Percentiles rank a stretch among this genome's conserved stretches.
Conservation (phyloP, 2,329 filamentous ascomycete genomes). For the Colletotrichum sp. region DNA sequence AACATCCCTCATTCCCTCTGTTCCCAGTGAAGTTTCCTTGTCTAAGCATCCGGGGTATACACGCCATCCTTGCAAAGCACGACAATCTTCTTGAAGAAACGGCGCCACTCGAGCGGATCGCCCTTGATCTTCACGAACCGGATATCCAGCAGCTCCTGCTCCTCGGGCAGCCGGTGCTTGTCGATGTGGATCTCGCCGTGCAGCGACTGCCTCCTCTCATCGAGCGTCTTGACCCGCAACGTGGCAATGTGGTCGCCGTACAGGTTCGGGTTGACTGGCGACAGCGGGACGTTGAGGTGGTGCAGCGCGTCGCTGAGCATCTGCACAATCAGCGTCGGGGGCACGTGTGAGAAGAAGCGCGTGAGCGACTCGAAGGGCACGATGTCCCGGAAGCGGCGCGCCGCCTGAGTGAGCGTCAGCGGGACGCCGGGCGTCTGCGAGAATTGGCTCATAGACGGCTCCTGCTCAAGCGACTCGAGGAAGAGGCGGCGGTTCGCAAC, state of each 20-base stretch:
- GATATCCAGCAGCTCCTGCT: conserved; percentile 76
- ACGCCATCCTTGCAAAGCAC: conserved; percentile 87
- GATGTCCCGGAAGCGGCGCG: conserved; percentile 88
- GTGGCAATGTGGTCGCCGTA: conserved; percentile 62
- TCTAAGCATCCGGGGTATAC: conserved; percentile 54
- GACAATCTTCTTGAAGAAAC: conserved; percentile 96
- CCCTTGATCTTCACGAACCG: conserved; percentile 94
- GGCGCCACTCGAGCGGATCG: conserved; percentile 93
- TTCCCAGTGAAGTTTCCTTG: neutral
- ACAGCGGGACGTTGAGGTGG: conserved; percentile 80
- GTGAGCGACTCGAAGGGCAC: conserved; percentile 86
- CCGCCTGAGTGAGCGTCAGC: conserved; percentile 85
- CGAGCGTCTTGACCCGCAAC: conserved; percentile 77
- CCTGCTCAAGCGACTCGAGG: conserved; percentile 75
- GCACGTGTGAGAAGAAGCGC: conserved; percentile 87
- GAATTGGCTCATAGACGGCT: conserved; percentile 89
- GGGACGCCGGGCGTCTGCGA: conserved; percentile 79
- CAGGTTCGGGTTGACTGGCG: conserved; percentile 49
- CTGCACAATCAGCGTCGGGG: conserved; percentile 76
- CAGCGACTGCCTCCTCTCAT: conserved; percentile 73
- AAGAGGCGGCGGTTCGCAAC: conserved; percentile 40
- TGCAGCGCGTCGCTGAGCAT: conserved; percentile 83
- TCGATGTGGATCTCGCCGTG: conserved; percentile 80
- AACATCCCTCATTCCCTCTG: neutral
- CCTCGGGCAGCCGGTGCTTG: conserved; percentile 60